Base-by-base conservation (phyloP, 2,329 filamentous ascomycete genomes). In the Uncinocarpus reesii region DNA sequence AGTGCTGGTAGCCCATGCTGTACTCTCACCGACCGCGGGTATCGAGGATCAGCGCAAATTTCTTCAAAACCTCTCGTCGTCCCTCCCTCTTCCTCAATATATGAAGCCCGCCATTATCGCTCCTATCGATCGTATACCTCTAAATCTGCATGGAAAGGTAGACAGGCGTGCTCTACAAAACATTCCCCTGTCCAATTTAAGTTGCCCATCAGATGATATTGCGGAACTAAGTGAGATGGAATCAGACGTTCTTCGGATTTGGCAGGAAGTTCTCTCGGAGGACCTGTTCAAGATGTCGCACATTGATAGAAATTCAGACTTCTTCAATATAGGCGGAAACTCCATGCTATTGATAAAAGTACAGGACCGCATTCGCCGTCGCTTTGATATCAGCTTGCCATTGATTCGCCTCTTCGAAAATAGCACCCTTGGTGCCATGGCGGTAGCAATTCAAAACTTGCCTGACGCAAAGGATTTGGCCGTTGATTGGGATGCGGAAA, bases 301-400 rank as follows among this genome's bases (percentile, higher is more conserved):
- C 1, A 18, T 48, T 21, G 11, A 42, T 10, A 3, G 10, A 1
- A 34, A 42, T n/a, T 35, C 37, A 1, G 46, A 40, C 28, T 61
- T 61, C 41, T 63, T 62, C 43, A 42, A 40, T 4, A 47, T 58
- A 7, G 61, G 60, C 8, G 61, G 60, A 15, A 62, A 61, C 37
- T 63, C 60, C 7, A 50, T 64, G 3, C 49, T 59, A 3, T 4
- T 62, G 23, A 26, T 63, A 8, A 47, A 48, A 13, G 62, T 77
- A 0, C 65, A 68, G 45, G 44, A 53, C 0, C 47, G 48, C 0
- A 65, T 77, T 24, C 53, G 54, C 1, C 43, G 60, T 1, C 28
- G 28, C 0, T 68, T 74, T 44, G 47, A 54, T 0, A 56, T 64
- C 4, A 34, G 26, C 20, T 18, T 52, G 11, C 24, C 46, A 16